These are phyloP conservation scores for Volutella citrinella DNA, from an alignment of 2,329 filamentous ascomycete genomes.

Conservation along the genomic window DNA sequence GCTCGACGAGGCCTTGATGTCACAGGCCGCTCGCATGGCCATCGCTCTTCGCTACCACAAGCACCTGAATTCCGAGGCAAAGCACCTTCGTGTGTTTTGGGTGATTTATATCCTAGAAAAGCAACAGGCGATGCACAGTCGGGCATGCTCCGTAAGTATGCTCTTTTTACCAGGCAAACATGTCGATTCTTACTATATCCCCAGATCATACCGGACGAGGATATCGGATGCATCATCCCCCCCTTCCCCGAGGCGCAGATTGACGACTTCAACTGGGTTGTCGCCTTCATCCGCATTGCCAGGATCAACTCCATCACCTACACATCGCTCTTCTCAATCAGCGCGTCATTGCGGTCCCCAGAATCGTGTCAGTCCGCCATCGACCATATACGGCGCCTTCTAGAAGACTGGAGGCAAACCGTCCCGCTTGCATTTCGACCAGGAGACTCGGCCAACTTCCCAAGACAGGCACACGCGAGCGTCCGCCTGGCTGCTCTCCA, in stretches of 20 bases:
- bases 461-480: too few relatives aligned
- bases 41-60: slow-evolving; percentile 29
- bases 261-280: slow-evolving; percentile 33
- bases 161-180: too few relatives aligned
- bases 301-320: slow-evolving; percentile 32
- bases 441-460: too few relatives aligned
- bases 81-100: slow-evolving; percentile 33
- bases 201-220: slow-evolving; percentile 33
- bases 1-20: slow-evolving; percentile 29
- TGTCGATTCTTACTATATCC: too few relatives aligned
- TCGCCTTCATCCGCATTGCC: slow-evolving; percentile 26
- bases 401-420: too few relatives aligned
- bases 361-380: too few relatives aligned
- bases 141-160: too few relatives aligned
- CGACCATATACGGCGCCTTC: too few relatives aligned
- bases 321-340: slow-evolving; percentile 33
- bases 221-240: slow-evolving; percentile 35
- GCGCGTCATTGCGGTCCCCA: slow-evolving; percentile 22
- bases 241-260: slow-evolving; percentile 28
- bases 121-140: too few relatives aligned
- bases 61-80: slow-evolving; percentile 10
- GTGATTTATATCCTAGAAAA: slow-evolving; percentile 39
- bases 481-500: too few relatives aligned
- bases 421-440: too few relatives aligned
- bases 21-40: slow-evolving; percentile 34